These are phyloP conservation scores for Penicillium egyptiacum DNA, from an alignment of 495 filamentous ascomycete genomes.

Conservation along the genomic window DNA sequence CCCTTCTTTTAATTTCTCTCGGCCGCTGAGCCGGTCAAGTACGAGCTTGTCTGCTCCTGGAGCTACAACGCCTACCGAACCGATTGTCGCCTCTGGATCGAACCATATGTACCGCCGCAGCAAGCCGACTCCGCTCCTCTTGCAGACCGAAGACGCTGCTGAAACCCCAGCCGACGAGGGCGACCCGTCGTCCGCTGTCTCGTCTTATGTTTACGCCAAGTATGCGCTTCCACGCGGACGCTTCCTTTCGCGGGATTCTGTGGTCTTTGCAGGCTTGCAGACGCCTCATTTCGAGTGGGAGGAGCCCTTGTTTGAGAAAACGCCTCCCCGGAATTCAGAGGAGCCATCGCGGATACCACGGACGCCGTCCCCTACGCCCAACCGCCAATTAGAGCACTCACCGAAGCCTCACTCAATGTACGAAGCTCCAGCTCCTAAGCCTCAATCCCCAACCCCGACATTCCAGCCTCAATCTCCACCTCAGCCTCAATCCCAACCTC, in stretches of 20 bases:
- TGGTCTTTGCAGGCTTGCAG: constrained; percentile 61
- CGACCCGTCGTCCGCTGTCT: constrained; percentile 51
- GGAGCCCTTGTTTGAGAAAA: constrained; percentile 53
- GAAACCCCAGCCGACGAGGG: constrained; percentile 20
- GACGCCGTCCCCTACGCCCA: constrained; percentile 38
- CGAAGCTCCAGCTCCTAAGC: constrained; percentile 28
- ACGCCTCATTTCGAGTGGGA: constrained; percentile 63
- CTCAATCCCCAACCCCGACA: neutral
- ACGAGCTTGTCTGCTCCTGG: constrained; percentile 52
- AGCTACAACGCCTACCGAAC: constrained; percentile 31
- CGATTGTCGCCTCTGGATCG: constrained; percentile 7
- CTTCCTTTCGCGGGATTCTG: constrained; percentile 66
- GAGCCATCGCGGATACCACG: constrained; percentile 37
- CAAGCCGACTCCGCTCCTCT: constrained; percentile 42
- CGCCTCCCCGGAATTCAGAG: constrained; percentile 43
- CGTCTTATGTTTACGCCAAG: constrained; percentile 81
- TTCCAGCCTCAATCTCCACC: constrained; percentile 21
- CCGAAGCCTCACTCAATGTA: constrained; percentile 41
- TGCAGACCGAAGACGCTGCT: constrained; percentile 32
- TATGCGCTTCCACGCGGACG: constrained; percentile 82
- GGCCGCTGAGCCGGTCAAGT: constrained; percentile 79
- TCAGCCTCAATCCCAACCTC: constrained; percentile 13
- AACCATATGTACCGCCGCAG: constrained; percentile 35
- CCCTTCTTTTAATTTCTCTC: constrained; percentile 88
- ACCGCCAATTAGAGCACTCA: constrained; percentile 22